Base-by-base conservation (phyloP, 192 early-diverging fungal genomes). In the Entophlyctis luteolus region DNA sequence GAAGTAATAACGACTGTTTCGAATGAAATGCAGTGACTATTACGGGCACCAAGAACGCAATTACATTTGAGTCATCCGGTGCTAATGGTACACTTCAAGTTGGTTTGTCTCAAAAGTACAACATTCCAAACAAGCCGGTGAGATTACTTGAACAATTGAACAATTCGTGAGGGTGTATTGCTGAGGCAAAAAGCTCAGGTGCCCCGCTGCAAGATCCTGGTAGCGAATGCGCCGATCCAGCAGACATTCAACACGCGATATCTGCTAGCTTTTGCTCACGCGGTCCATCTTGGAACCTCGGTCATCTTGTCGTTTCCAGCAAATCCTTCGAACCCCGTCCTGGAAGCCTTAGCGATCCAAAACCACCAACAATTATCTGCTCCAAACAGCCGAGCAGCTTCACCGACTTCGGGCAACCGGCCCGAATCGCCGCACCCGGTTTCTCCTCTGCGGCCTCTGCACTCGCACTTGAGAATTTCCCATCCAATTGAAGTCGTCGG, bases 191-290 rank as follows among this genome's bases (percentile, higher is more conserved):
- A 45, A 20, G 18, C 31, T 23, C 37, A 74, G 72, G 53, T 59
- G n/a, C 72, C 72, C 20, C 72, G 71, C 31, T 74, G 72, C 70
- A 73, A 68, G 53, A 63, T 75, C 56, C 55, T 75, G 38, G 48
- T 52, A 20, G 20, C 28, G 14, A 28, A 47, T 42, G 18, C 70
- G 33, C 33, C 33, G 18, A 70, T 68, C 32, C 31, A 48, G 22
- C 70, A 71, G 33, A 62, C 66, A 20, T 48, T 75, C 56, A 72
- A 75, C 53, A 54, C 74, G 31, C 72, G 71, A 20, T 67, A 69
- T 58, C 65, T 75, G 20, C 63, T 56, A 34, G 74, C 66, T 6
- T 74, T 75, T 48, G 47, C 70, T 27, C 35, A 50, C 48, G 74
- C 74, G 4, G 58, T 65, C 5, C 74, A 74, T 27, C 70, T 75